Conservation (phyloP, 495 filamentous ascomycete genomes). For the Lasiosphaeris hirsuta region DNA sequence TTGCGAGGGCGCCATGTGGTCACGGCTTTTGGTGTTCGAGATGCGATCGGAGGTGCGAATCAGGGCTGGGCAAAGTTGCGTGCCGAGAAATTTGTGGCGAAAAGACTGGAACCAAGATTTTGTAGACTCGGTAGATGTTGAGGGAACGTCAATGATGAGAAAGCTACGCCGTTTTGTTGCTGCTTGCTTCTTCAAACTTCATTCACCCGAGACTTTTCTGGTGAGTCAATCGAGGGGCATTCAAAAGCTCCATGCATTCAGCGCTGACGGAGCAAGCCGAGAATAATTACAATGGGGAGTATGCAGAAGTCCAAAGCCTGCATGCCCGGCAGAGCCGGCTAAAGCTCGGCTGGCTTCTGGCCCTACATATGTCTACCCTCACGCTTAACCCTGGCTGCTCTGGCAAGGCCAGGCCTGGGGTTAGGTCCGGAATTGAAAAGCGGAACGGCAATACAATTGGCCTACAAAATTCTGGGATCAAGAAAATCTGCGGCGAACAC, state of each 20-base stretch:
- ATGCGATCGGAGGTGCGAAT: not conserved
- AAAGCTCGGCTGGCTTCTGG: slow-evolving; percentile 5
- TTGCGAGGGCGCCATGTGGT: slow-evolving; percentile 40
- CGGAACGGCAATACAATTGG: slow-evolving; percentile 30
- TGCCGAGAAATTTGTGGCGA: not conserved
- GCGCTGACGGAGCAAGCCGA: too few species aligned
- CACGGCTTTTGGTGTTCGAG: not conserved
- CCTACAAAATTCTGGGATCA: slow-evolving; percentile 28
- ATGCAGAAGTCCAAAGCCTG: too few species aligned
- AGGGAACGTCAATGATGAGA: too few species aligned
- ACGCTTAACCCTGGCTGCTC: not conserved
- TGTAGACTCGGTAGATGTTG: too few species aligned
- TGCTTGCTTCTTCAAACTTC: not conserved
- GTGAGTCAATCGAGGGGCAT: slow-evolving; percentile 10
- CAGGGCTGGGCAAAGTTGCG: not conserved
- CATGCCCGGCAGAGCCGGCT: not conserved
- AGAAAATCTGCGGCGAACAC: slow-evolving; percentile 24
- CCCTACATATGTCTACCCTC: too few species aligned
- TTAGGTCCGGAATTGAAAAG: slow-evolving; percentile 5
- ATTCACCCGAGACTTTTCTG: not conserved
- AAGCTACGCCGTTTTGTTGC: not conserved
- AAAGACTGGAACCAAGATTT: too few species aligned
- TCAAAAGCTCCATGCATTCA: slow-evolving; percentile 4
- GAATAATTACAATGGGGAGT: not conserved
- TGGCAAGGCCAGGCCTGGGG: not conserved